phyloP scores from a whole-genome alignment of 2,329 filamentous ascomycete species.

The Sporothrix dimorphospora region DNA sequence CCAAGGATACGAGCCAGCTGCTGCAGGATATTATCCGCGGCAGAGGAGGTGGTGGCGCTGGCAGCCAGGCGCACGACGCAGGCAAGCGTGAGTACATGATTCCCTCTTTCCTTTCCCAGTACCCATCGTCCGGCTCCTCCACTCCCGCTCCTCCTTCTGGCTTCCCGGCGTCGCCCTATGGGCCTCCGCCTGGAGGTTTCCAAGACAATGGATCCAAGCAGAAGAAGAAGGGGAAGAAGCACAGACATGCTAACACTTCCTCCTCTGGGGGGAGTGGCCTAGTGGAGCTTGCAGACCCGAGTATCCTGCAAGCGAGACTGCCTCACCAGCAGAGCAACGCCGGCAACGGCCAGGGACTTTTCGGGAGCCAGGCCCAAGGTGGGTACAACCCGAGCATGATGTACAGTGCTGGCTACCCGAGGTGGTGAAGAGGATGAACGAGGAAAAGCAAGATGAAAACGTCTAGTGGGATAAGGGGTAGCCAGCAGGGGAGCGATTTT shows the following conservation, averaged over 20 bases:
- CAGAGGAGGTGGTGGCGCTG: constrained; percentile 59
- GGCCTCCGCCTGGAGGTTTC: constrained; percentile 81
- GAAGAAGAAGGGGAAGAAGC: constrained; percentile 99
- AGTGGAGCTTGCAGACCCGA: constrained; percentile 99
- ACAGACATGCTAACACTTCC: constrained; percentile 99
- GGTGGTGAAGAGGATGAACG: constrained; percentile 59
- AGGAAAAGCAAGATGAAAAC: not conserved
- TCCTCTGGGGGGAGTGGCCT: constrained; percentile 98
- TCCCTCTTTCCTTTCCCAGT: constrained; percentile 82
- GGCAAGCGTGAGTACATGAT: constrained; percentile 99
- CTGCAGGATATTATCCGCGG: constrained; percentile 81
- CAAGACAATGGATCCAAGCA: constrained; percentile 94
- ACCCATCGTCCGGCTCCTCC: constrained; percentile 74
- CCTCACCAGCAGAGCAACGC: constrained; percentile 81
- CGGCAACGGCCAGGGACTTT: constrained; percentile 86
- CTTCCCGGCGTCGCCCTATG: constrained; percentile 90
- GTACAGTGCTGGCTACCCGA: constrained; percentile 72
- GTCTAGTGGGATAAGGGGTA: not conserved
- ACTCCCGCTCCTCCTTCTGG: constrained; percentile 86
- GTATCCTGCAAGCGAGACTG: constrained; percentile 97
- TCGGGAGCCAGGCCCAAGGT: constrained; percentile 89
- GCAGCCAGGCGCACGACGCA: constrained; percentile 76
- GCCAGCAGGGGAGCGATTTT: constrained; percentile 16
- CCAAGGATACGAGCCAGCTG: constrained; percentile 76
- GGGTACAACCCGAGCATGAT: constrained; percentile 89